Conservation (phyloP, 805 yeast genomes). For the Saturnispora saitoi region DNA sequence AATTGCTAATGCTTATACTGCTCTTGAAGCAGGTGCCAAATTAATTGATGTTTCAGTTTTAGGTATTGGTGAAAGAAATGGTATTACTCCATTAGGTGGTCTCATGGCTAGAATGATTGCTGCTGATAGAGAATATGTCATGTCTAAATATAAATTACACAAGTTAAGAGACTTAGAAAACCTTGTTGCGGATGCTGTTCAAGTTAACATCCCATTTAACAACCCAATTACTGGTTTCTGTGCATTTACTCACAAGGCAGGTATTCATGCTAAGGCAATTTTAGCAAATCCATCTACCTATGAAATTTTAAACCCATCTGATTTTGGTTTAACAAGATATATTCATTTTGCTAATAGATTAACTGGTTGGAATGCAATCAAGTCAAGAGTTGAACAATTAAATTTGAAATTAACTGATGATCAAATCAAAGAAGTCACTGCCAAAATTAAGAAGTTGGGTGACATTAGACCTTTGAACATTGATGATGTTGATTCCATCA, state of each 20-base stretch:
- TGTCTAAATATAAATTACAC: constrained; percentile 89
- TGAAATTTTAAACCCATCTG: constrained; percentile 90
- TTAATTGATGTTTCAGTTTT: constrained; percentile 90
- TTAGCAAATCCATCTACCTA: constrained; percentile 98
- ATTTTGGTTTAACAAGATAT: constrained; percentile 92
- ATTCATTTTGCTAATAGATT: constrained; percentile 96
- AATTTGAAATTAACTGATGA: constrained; percentile 83
- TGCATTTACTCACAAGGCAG: constrained; percentile 99
- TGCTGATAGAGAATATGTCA: constrained; percentile 92
- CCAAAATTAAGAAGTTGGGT: constrained; percentile 87
- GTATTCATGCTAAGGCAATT: constrained; percentile 98
- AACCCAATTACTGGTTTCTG: constrained; percentile 99
- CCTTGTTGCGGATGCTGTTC: constrained; percentile 94
- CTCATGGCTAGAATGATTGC: constrained; percentile 99
- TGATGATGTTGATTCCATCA: constrained; percentile 96
- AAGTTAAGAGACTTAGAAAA: constrained; percentile 93
- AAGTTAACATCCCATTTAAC: constrained; percentile 94
- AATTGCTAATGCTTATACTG: constrained; percentile 96
- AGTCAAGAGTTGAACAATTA: constrained; percentile 94
- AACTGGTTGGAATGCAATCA: constrained; percentile 99
- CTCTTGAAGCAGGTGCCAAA: constrained; percentile 94
- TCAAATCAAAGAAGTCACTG: constrained; percentile 91
- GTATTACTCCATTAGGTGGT: constrained; percentile 96
- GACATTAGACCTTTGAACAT: constrained; percentile 90
- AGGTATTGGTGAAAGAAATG: constrained; percentile 98